phyloP scores from a whole-genome alignment of 768 basidiomycete species.

The Pleurotus platypus region DNA sequence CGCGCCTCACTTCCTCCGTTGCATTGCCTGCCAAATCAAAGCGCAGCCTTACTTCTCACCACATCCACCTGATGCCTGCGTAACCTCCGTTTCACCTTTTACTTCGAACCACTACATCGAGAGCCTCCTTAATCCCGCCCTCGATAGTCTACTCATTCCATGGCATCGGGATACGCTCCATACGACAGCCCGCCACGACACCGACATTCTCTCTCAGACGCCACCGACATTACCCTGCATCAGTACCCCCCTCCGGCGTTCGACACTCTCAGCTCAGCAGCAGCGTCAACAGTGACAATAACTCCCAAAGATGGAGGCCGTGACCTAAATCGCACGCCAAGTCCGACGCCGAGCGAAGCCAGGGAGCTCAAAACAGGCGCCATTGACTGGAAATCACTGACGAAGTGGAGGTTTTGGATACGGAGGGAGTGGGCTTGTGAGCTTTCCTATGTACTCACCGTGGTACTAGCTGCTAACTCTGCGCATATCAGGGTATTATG shows the following conservation, averaged over 20 bases:
- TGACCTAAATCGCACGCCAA: conserved; percentile 43
- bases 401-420: conserved; percentile 48
- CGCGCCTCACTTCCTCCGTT: too few relatives aligned
- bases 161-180: background rate
- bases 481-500: conserved; percentile 42
- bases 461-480: background rate
- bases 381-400: conserved; percentile 41
- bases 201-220: background rate
- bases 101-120: too few relatives aligned
- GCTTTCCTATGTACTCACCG: conserved; percentile 18
- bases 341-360: conserved; percentile 61
- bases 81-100: too few relatives aligned
- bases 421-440: conserved; percentile 55
- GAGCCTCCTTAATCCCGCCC: too few relatives aligned
- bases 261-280: background rate
- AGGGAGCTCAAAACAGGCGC: conserved; percentile 33
- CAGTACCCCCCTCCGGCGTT: background rate
- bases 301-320: conserved; percentile 17
- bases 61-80: too few relatives aligned
- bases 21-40: too few relatives aligned
- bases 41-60: too few relatives aligned
- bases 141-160: background rate
- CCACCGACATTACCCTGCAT: background rate
- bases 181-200: background rate
- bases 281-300: conserved; percentile 5